phyloP scores from a whole-genome alignment of 2,329 filamentous ascomycete genomes.

The Camptophora hylomeconis region DNA sequence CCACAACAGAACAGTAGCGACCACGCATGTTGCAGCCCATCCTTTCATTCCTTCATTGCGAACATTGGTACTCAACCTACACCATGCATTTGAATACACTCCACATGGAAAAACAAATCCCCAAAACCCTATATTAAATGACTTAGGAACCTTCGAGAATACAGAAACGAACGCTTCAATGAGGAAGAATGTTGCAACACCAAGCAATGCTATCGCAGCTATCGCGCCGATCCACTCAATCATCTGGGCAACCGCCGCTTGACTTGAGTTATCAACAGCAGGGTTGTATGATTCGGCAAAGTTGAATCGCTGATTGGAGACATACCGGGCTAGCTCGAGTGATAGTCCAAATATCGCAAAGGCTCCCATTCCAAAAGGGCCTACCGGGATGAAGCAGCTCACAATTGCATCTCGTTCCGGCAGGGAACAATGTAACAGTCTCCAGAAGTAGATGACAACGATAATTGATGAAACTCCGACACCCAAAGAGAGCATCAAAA shows the following conservation, averaged over 20 bases:
- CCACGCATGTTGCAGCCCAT: slow-evolving; percentile 14
- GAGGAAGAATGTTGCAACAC: slow-evolving; percentile 17
- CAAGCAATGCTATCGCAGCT: slow-evolving; percentile 12
- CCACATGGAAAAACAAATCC: slow-evolving; percentile 17
- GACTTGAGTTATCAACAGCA: slow-evolving; percentile 5
- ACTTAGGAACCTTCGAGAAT: slow-evolving; percentile 8
- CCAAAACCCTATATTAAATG: slow-evolving; percentile 18
- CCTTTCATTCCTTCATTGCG: slow-evolving; percentile 16
- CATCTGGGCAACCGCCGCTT: slow-evolving; percentile 11
- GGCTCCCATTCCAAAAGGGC: slow-evolving; percentile 42
- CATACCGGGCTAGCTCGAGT: slow-evolving; percentile 11
- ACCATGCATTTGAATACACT: slow-evolving; percentile 15
- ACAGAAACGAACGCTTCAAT: slow-evolving; percentile 12
- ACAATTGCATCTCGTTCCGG: slow-evolving; percentile 55
- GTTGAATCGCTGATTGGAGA: slow-evolving; percentile 8
- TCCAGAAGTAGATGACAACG: slow-evolving; percentile 55
- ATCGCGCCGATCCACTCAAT: slow-evolving; percentile 18
- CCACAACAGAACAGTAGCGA: slow-evolving; percentile 14
- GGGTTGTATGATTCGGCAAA: slow-evolving; percentile 9
- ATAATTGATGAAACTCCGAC: slow-evolving; percentile 26
- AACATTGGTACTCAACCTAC: slow-evolving; percentile 12
- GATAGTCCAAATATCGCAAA: slow-evolving; percentile 13
- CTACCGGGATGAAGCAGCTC: slow-evolving; percentile 53
- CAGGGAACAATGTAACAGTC: slow-evolving; percentile 51
- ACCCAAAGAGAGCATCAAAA: slow-evolving; percentile 11